phyloP scores from a whole-genome alignment of 2,329 filamentous ascomycete species.

The Colletotrichum spaethianum region DNA sequence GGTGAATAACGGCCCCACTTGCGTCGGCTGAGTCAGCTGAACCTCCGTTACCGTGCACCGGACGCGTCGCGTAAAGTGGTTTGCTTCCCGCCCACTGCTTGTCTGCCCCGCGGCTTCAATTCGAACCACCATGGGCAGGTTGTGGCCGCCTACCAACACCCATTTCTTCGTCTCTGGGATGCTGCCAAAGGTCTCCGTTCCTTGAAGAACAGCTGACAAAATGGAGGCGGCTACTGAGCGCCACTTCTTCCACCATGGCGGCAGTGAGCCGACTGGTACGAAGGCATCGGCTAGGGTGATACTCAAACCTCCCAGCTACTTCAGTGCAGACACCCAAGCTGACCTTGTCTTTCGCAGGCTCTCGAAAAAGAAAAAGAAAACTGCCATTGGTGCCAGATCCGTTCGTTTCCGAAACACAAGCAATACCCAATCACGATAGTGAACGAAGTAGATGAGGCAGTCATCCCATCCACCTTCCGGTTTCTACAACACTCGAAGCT shows the following conservation, averaged over 20 bases:
- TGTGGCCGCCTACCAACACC: background rate
- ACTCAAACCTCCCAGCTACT: background rate
- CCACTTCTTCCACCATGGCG: constrained; percentile 67
- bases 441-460: constrained; percentile 72
- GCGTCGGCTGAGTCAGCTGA: constrained; percentile 18
- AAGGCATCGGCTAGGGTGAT: constrained; percentile 36
- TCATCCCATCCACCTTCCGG: constrained; percentile 73
- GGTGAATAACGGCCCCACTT: background rate
- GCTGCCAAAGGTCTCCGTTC: background rate
- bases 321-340: background rate
- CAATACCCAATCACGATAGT: constrained; percentile 72
- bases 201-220: background rate
- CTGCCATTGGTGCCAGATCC: constrained; percentile 76
- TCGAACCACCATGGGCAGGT: background rate
- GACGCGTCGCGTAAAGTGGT: constrained; percentile 40
- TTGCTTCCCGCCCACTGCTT: background rate
- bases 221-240: constrained; percentile 63
- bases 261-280: background rate
- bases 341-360: constrained; percentile 46
- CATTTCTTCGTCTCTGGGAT: background rate
- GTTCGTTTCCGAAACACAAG: constrained; percentile 64
- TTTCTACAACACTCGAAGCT: constrained; percentile 78
- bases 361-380: constrained; percentile 54
- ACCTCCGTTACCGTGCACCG: background rate
- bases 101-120: background rate